phyloP scores from a whole-genome alignment of 768 basidiomycete genomes.

The Rhodotorula babjevae region DNA sequence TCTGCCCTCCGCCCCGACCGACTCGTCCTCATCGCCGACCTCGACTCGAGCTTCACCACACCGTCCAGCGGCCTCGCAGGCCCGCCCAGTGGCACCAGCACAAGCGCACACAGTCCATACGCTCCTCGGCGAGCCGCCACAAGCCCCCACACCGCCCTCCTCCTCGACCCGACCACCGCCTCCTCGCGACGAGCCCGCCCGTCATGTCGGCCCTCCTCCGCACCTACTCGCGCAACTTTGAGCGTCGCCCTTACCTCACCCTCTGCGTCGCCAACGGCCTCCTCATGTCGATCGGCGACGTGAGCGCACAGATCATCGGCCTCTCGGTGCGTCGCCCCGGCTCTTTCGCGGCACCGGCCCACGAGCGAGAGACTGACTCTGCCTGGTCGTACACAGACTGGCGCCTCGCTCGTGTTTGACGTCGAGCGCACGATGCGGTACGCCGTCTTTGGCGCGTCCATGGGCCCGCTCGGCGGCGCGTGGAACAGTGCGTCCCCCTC shows the following conservation, averaged over 20 bases:
- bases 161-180: background rate
- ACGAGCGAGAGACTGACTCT: no score
- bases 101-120: no score
- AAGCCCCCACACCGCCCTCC: no score
- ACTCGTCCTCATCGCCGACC: no score
- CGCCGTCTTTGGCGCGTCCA: conserved; percentile 34
- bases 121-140: no score
- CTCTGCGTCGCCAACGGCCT: conserved; percentile 24
- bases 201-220: conserved; percentile 23
- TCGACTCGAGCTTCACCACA: no score
- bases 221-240: conserved; percentile 27
- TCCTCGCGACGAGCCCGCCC: background rate
- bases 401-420: conserved; percentile 10
- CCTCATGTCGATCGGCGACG: conserved; percentile 25
- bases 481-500: conserved; percentile 36
- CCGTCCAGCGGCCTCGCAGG: no score
- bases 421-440: conserved; percentile 16
- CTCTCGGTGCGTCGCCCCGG: conserved; percentile 12
- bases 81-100: no score
- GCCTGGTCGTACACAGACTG: no score
- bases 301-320: conserved; percentile 23
- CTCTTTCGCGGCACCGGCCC: no score
- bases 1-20: no score
- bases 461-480: conserved; percentile 38
- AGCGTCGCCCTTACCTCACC: conserved; percentile 27